Conservation (phyloP, 73 alveolate genomes). For the Stentor roeselii region DNA sequence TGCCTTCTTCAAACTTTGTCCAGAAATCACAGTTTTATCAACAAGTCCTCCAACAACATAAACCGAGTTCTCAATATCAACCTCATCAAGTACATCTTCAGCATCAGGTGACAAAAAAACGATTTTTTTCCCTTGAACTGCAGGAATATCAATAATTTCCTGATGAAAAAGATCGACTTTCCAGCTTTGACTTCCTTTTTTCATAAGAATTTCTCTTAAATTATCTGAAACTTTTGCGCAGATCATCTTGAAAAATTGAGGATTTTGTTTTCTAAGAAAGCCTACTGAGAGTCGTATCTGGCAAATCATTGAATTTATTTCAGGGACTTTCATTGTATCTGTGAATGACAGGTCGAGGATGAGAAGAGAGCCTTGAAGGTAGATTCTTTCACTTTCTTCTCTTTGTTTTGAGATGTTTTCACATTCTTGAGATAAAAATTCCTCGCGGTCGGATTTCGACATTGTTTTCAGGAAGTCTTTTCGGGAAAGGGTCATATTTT, state of each 20-base stretch:
- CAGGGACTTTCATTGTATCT: background rate
- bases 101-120: conserved; percentile 32
- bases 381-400: background rate
- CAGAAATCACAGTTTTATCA: background rate
- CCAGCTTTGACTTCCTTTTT: background rate
- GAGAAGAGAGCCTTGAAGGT: background rate
- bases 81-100: conserved; percentile 8
- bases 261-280: background rate
- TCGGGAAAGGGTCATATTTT: background rate
- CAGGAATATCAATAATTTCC: conserved; percentile 9
- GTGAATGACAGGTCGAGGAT: background rate
- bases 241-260: conserved; percentile 5
- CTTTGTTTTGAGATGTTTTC: background rate
- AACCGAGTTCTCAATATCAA: background rate
- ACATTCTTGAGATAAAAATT: conserved; percentile 8
- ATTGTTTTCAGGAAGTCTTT: background rate
- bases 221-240: background rate
- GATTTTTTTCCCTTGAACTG: conserved; percentile 1
- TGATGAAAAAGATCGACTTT: background rate
- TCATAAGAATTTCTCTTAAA: background rate
- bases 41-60: conserved; percentile 28
- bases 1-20: conserved; percentile 7
- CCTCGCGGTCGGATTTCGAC: background rate
- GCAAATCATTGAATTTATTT: background rate
- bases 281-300: conserved; percentile 16